A percentile compares a stretch with the other conserved stretches of the same genome.
Conservation (phyloP, 495 filamentous ascomycete species). For the Aspergillus ellipticus region DNA sequence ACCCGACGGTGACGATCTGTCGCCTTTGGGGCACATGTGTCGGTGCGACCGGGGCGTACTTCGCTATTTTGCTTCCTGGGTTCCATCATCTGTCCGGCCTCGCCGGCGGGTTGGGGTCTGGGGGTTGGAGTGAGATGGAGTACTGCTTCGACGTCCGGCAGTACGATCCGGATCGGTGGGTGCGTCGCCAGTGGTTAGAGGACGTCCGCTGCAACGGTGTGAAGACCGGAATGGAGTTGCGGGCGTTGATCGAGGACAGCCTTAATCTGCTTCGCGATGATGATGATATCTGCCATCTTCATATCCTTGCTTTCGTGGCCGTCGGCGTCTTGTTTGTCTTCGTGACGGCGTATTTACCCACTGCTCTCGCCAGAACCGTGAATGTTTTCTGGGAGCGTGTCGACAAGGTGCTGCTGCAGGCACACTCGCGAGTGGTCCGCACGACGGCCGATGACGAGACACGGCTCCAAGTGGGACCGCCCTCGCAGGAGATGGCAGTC, state of each 20-base stretch:
- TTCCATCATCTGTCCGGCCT: constrained; percentile 1
- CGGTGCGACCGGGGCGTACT: neutral
- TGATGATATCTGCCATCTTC: constrained; percentile 6
- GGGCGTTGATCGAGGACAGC: neutral
- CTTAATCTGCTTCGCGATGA: neutral
- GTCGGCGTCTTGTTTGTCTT: neutral
- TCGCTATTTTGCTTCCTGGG: neutral
- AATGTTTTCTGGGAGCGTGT: neutral
- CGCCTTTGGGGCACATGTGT: constrained; percentile 1
- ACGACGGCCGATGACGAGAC: neutral
- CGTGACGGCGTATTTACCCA: neutral
- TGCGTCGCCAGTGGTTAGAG: neutral
- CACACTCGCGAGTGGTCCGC: neutral
- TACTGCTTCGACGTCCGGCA: constrained; percentile 2
- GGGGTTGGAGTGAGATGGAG: neutral
- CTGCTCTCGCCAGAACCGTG: neutral
- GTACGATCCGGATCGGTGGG: neutral
- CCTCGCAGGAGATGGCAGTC: neutral
- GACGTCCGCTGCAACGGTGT: constrained; percentile 10
- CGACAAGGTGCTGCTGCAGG: neutral
- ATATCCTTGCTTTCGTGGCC: constrained; percentile 1
- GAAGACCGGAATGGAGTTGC: constrained; percentile 4
- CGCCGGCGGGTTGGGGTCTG: neutral
- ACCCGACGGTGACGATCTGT: neutral
- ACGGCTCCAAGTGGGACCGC: neutral